These are phyloP conservation scores for Castanopsis chinensis DNA, from an alignment of 306 rosid species.

Conservation along the genomic window DNA sequence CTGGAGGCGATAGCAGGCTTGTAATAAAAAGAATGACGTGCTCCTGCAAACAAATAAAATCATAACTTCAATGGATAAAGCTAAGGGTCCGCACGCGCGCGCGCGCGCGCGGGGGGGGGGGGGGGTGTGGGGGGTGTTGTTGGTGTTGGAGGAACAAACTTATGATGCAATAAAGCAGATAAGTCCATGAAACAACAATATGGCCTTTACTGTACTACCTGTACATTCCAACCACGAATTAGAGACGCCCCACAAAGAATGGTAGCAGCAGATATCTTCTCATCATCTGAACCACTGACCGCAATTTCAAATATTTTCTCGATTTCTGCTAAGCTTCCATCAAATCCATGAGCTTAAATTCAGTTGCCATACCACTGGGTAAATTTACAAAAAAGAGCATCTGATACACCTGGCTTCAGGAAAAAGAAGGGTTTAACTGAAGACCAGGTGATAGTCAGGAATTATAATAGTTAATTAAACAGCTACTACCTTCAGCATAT, in stretches of 20 bases:
- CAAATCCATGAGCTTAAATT: conserved; percentile 72
- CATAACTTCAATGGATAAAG: background rate
- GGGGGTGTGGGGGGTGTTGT: background rate
- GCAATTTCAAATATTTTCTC: conserved; percentile 88
- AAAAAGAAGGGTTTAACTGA: conserved; percentile 45
- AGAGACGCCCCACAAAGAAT: conserved; percentile 91
- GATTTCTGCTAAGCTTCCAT: conserved; percentile 95
- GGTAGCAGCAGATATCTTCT: conserved; percentile 84
- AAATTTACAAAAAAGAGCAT: conserved; percentile 40
- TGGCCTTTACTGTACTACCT: conserved; percentile 45
- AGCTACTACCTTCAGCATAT: conserved; percentile 27
- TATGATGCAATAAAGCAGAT: conserved; percentile 13
- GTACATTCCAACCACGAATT: conserved; percentile 90
- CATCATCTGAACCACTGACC: conserved; percentile 77
- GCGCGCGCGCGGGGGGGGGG: no score
- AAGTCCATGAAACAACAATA: background rate
- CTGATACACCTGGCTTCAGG: conserved; percentile 46
- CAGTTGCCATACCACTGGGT: conserved; percentile 48
- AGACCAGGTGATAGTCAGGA: conserved; percentile 34
- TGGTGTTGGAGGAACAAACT: conserved; percentile 15
- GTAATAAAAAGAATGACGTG: conserved; percentile 59
- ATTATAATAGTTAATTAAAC: conserved; percentile 19
- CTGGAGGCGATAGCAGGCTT: conserved; percentile 60
- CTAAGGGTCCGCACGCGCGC: no score
- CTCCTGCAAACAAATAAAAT: conserved; percentile 61